Conservation (phyloP, 208 protist species). For the Histomonas meleagridis region DNA sequence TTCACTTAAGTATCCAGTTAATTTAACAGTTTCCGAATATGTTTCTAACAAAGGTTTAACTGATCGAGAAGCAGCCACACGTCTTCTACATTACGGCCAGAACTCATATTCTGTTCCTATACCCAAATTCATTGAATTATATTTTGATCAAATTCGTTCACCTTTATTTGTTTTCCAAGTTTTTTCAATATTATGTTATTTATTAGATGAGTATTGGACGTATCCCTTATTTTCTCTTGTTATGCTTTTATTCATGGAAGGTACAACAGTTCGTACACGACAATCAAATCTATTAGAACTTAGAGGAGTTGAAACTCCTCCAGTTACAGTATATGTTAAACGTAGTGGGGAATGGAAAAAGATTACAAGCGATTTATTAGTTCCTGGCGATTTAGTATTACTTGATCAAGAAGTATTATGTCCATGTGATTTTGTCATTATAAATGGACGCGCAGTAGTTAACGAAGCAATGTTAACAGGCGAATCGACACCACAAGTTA, state of each 20-base stretch:
- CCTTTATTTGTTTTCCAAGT: constrained; percentile 1
- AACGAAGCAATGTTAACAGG: constrained; percentile 55
- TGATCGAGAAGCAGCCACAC: not conserved
- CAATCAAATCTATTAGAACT: not conserved
- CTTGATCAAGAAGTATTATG: not conserved
- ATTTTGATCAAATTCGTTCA: not conserved
- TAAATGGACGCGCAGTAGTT: constrained; percentile 63
- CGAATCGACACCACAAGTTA: constrained; percentile 54
- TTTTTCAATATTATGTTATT: not conserved
- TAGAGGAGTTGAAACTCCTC: not conserved
- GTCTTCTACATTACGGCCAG: not conserved
- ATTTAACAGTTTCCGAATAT: not conserved
- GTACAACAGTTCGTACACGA: not conserved
- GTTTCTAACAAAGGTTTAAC: not conserved
- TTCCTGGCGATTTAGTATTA: constrained; percentile 11
- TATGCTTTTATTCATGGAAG: not conserved
- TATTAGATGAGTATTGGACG: not conserved
- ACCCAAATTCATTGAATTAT: not conserved
- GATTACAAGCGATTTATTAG: not conserved
- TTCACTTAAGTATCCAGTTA: not conserved
- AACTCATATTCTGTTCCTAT: not conserved
- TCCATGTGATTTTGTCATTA: constrained; percentile 69
- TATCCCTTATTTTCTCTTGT: not conserved
- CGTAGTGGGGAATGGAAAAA: not conserved
- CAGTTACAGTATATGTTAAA: not conserved